phyloP scores from a whole-genome alignment of 768 basidiomycete species.

The Boletus coccyginus region DNA sequence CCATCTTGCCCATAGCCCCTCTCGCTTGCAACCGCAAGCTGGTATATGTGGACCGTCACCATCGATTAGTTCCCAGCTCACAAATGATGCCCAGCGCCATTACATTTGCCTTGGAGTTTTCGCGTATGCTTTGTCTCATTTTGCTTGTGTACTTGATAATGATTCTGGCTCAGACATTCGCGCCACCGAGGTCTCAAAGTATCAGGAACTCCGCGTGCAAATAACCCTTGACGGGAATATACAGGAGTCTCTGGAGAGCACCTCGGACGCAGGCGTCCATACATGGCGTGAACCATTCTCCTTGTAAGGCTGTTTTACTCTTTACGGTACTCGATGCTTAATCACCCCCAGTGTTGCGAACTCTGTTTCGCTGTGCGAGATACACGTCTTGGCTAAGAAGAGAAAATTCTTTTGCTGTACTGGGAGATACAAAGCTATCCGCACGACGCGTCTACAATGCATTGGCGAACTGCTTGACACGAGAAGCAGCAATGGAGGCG shows the following conservation, averaged over 20 bases:
- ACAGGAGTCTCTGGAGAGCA: conserved; percentile 31
- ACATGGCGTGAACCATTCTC: conserved; percentile 30
- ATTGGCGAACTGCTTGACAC: conserved; percentile 25
- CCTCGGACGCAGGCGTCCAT: conserved; percentile 23
- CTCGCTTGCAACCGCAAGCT: conserved; percentile 24
- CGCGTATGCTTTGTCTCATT: conserved; percentile 15
- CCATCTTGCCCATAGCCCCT: conserved; percentile 34
- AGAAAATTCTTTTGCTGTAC: conserved; percentile 28
- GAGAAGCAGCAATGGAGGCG: conserved; percentile 26
- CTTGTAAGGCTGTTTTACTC: conserved; percentile 18
- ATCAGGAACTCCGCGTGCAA: conserved; percentile 24
- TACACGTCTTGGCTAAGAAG: conserved; percentile 26
- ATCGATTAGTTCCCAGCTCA: conserved; percentile 6
- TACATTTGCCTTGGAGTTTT: conserved; percentile 24
- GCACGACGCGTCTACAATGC: conserved; percentile 28
- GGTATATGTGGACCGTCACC: conserved; percentile 20
- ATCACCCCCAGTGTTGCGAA: conserved; percentile 11
- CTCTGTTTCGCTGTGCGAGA: conserved; percentile 27
- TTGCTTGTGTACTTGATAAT: neutral
- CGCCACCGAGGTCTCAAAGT: conserved; percentile 21
- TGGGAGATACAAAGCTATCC: conserved; percentile 25
- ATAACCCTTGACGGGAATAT: conserved; percentile 27
- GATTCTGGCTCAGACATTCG: conserved; percentile 18
- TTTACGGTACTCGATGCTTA: conserved; percentile 7
- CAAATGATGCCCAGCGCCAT: conserved; percentile 17